Conservation (phyloP, 1,139 yeast genomes). For the Lipomyces yarrowii region DNA sequence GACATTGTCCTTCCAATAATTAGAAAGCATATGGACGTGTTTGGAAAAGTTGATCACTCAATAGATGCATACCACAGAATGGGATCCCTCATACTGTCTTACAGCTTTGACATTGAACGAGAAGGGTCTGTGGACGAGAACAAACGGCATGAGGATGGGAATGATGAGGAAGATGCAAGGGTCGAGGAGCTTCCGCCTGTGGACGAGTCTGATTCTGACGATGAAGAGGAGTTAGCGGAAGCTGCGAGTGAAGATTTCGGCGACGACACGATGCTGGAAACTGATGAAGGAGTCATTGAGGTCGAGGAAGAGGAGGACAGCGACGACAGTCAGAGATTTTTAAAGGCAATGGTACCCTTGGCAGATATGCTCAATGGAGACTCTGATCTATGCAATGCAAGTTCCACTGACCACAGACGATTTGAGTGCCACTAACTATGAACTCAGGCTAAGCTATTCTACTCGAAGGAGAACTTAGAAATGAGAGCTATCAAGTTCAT, state of each 20-base stretch:
- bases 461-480: conserved; percentile 51
- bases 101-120: conserved; percentile 60
- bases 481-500: conserved; percentile 74
- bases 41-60: conserved; percentile 45
- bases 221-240: conserved; percentile 42
- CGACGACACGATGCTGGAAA: conserved; percentile 42
- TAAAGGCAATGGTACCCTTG: conserved; percentile 88
- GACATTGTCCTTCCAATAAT: conserved; percentile 44
- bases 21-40: conserved; percentile 37
- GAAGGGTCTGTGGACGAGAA: conserved; percentile 23
- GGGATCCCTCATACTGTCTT: conserved; percentile 71
- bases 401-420: conserved; percentile 50
- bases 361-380: conserved; percentile 92
- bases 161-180: conserved; percentile 32
- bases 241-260: conserved; percentile 47
- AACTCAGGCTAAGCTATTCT: conserved; percentile 28
- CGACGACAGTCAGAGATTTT: conserved; percentile 45
- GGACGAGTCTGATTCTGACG: conserved; percentile 39
- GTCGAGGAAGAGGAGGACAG: conserved; percentile 42
- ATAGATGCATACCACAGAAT: conserved; percentile 65
- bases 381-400: conserved; percentile 79
- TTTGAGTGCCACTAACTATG: background rate
- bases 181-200: conserved; percentile 24
- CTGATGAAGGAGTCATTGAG: conserved; percentile 41
- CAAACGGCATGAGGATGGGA: conserved; percentile 36